Base-by-base conservation (phyloP, 176 grass and related monocot species). In the Typha latifolia region DNA sequence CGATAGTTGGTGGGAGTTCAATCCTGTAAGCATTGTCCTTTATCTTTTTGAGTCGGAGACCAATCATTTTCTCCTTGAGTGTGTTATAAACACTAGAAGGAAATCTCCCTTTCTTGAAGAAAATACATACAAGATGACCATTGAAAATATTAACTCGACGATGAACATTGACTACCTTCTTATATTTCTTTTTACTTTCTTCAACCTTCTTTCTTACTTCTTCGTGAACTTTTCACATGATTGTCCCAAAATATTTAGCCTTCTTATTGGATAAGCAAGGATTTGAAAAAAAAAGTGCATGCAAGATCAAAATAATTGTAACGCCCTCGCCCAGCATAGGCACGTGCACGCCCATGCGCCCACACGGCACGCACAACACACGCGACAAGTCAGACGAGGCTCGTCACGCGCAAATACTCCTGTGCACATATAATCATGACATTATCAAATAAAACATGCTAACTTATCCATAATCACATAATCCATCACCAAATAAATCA, bases 21-120 rank as follows among this genome's bases (percentile, higher is more conserved):
- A 67, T 49, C 3, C 10, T 67, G 1, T 67, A 67, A 48, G n/a
- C 32, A 66, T 66, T 66, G 18, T 67, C 34, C 21, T 67, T 48
- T 16, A 67, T 67, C 15, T 20, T 34, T 67, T 67, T 1, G 48
- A n/a, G 48, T 21, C 32, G 12, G 1, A 7, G 64, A 12, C 14
- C 34, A 66, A 66, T 12, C 37, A 43, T 66, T 20, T 20, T 66
- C 9, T 66, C 37, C 18, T 18, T 23, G n/a, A 49, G 37, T 20
- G 19, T 66, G 16, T 67, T 18, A 12, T 67, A 67, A 19, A 34
- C 48, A 67, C 43, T 1, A 48, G 15, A 2, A 21, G 0, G 64
- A 48, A 67, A 49, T 3, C n/a, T 15, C 10, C 48, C 26, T 48
- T 48, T 21, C 4, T 47, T 34, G 13, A 21, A 18, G 3, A 48